A percentile compares a stretch with the other conserved stretches of the same genome.
These are phyloP conservation scores for Acmispon strigosus DNA, from an alignment of 306 rosid species.

Conservation along the genomic window DNA sequence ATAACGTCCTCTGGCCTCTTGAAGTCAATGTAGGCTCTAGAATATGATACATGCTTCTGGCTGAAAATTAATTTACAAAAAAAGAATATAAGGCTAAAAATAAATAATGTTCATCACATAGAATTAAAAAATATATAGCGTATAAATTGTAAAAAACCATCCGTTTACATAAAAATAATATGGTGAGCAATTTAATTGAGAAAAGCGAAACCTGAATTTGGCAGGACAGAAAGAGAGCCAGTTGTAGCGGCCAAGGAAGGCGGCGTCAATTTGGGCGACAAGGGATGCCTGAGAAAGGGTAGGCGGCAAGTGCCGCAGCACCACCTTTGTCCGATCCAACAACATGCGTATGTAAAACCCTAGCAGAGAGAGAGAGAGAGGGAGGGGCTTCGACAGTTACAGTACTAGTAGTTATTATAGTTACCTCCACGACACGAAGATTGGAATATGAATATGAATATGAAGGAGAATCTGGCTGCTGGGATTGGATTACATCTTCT, in stretches of 20 bases:
- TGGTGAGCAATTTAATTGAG: too few relatives aligned
- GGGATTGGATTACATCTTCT: too few relatives aligned
- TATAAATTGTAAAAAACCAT: too few relatives aligned
- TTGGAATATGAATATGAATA: too few relatives aligned
- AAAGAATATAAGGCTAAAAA: neutral
- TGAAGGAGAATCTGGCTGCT: too few relatives aligned
- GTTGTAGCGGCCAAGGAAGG: slow-evolving; percentile 57
- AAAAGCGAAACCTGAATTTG: slow-evolving; percentile 46
- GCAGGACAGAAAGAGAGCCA: slow-evolving; percentile 58
- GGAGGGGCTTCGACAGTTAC: too few relatives aligned
- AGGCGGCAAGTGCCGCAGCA: slow-evolving; percentile 75
- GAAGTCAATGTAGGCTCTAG: slow-evolving; percentile 73
- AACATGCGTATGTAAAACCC: slow-evolving; percentile 45
- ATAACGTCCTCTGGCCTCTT: slow-evolving; percentile 71
- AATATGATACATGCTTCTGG: slow-evolving; percentile 47
- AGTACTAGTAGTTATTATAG: too few relatives aligned
- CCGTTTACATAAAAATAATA: too few relatives aligned
- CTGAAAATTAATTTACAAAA: slow-evolving; percentile 37
- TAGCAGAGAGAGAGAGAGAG: neutral
- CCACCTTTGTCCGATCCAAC: slow-evolving; percentile 75
- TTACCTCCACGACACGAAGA: too few relatives aligned
- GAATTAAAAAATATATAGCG: too few relatives aligned
- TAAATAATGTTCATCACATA: too few relatives aligned
- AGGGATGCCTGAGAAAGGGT: slow-evolving; percentile 41
- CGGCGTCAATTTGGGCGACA: slow-evolving; percentile 39